These are phyloP conservation scores for Centrapalus pauciflorus DNA, from an alignment of 129 eudicot species.

Conservation along the genomic window DNA sequence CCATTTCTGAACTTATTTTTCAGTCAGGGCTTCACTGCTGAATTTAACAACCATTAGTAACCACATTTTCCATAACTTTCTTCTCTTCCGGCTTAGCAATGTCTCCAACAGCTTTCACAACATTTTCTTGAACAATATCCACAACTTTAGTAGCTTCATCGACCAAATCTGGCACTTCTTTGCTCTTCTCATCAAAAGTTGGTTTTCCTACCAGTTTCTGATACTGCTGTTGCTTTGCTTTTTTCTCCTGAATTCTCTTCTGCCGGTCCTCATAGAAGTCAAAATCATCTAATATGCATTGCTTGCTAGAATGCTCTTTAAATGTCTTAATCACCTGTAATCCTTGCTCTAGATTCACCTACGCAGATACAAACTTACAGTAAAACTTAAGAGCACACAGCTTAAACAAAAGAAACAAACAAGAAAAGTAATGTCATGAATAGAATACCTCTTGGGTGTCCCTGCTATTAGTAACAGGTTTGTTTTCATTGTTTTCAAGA, in stretches of 20 bases:
- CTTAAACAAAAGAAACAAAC: background rate
- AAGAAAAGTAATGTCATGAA: background rate
- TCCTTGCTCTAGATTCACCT: constrained; percentile 79
- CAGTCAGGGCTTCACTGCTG: background rate
- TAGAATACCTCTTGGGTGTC: constrained; percentile 77
- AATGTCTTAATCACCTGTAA: constrained; percentile 63
- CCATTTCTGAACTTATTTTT: background rate
- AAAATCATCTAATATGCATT: constrained; percentile 75
- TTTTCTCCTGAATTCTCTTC: constrained; percentile 71
- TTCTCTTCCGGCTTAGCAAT: constrained; percentile 16
- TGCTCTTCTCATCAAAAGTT: constrained; percentile 31
- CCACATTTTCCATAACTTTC: constrained; percentile 30
- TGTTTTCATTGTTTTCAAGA: constrained; percentile 74
- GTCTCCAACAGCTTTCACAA: background rate
- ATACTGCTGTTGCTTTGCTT: constrained; percentile 61
- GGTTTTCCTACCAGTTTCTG: constrained; percentile 65
- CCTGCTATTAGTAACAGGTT: constrained; percentile 84
- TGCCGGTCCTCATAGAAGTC: constrained; percentile 82
- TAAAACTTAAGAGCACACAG: background rate
- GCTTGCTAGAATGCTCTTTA: constrained; percentile 61
- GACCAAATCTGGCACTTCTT: constrained; percentile 31
- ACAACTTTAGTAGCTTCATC: constrained; percentile 23
- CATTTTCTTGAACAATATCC: constrained; percentile 14
- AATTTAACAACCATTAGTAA: constrained; percentile 43
- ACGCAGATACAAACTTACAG: background rate